Conservation (phyloP, 1,284 basidiomycete genomes). For the Sanghuangporus baumii region DNA sequence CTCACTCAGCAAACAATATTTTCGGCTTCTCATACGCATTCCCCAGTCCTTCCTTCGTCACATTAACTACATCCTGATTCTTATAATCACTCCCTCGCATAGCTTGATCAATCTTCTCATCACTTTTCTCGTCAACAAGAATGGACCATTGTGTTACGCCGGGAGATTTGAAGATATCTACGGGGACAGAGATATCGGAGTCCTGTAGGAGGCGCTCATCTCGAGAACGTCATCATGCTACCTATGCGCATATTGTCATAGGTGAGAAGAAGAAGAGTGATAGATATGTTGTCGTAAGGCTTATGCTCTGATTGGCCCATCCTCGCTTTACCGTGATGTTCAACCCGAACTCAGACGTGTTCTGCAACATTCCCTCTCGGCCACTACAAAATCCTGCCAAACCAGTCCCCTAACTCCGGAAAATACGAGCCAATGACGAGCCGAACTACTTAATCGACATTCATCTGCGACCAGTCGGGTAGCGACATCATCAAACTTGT, state of each 20-base stretch:
- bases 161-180: slow-evolving; percentile 43
- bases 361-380: too few species aligned
- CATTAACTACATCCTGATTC: slow-evolving; percentile 71
- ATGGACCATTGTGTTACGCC: slow-evolving; percentile 62
- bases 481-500: too few species aligned
- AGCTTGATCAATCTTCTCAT: slow-evolving; percentile 49
- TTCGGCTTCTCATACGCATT: slow-evolving; percentile 80
- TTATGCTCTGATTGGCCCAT: not conserved
- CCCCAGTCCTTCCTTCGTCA: slow-evolving; percentile 70
- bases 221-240: slow-evolving; percentile 51
- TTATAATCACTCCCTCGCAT: slow-evolving; percentile 68
- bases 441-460: too few species aligned
- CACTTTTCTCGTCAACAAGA: slow-evolving; percentile 43
- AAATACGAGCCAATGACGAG: too few species aligned
- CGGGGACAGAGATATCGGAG: slow-evolving; percentile 48
- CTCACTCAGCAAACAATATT: slow-evolving; percentile 76
- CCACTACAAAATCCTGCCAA: too few species aligned
- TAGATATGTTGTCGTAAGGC: not conserved
- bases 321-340: too few species aligned
- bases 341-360: too few species aligned
- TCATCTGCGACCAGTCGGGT: too few species aligned
- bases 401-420: too few species aligned
- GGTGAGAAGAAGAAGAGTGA: not conserved
- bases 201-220: slow-evolving; percentile 78
- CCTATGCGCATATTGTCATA: slow-evolving; percentile 63